A percentile compares a stretch with the other conserved stretches of the same genome.
Conservation (phyloP, 257 asterid species). For the Solanum gracilifrons region DNA sequence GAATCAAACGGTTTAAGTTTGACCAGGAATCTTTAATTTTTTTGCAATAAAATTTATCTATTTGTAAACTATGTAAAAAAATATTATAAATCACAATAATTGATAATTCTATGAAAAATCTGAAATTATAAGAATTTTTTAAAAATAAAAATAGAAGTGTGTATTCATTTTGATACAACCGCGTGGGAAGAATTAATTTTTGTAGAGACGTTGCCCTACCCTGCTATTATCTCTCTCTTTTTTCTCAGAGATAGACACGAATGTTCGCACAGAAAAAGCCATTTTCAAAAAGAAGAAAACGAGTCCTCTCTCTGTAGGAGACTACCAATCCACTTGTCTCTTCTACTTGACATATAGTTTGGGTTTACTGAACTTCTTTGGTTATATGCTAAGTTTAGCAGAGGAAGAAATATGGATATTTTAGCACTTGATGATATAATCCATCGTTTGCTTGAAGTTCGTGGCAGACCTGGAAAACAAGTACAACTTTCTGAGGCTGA, state of each 20-base stretch:
- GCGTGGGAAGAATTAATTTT: too few relatives aligned
- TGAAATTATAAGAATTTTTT: too few relatives aligned
- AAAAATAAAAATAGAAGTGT: too few relatives aligned
- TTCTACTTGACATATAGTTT: neutral
- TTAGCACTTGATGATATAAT: conserved; percentile 42
- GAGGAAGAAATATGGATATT: conserved; percentile 26
- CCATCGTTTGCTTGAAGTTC: conserved; percentile 52
- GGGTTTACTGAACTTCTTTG: neutral
- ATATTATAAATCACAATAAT: too few relatives aligned
- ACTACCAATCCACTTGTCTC: neutral
- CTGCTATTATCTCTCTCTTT: neutral
- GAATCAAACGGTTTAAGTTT: too few relatives aligned
- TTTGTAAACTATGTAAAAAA: too few relatives aligned
- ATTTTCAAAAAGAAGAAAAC: too few relatives aligned
- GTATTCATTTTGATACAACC: too few relatives aligned
- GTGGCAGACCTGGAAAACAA: conserved; percentile 59
- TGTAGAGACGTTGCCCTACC: neutral
- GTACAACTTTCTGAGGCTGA: conserved; percentile 59
- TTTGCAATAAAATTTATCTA: too few relatives aligned
- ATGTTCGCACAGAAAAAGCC: too few relatives aligned
- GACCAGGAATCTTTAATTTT: fast-evolving
- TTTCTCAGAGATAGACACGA: too few relatives aligned
- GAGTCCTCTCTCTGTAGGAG: neutral
- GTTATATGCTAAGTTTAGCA: neutral
- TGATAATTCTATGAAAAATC: too few relatives aligned